Evolutionary conservation across 805 yeast species (phyloP).

Genomic region (Maudiozyma barnettii): DNA sequence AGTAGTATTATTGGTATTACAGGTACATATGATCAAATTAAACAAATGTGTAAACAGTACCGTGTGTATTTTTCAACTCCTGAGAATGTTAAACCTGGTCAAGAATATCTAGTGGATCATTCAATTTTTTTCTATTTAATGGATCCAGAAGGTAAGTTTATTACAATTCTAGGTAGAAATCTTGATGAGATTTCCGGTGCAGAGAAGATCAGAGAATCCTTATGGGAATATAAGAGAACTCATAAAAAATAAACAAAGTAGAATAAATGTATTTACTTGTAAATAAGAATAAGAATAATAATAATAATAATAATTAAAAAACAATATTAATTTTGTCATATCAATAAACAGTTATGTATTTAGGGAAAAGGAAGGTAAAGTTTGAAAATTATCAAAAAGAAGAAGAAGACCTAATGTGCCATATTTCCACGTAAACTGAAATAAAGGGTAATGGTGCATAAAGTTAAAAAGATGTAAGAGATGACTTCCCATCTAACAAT

Average conservation of each 20-base stretch:
- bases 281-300: neutral
- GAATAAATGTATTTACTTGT: neutral
- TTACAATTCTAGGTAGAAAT: slow-evolving; percentile 90
- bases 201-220: slow-evolving; percentile 67
- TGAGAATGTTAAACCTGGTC: slow-evolving; percentile 85
- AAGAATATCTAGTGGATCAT: slow-evolving; percentile 93
- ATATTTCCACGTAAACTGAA: slow-evolving; percentile 4
- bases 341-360: neutral
- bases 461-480: slow-evolving; percentile 21
- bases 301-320: slow-evolving; percentile 1
- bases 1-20: slow-evolving; percentile 84
- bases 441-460: slow-evolving; percentile 18
- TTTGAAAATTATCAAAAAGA: neutral
- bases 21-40: slow-evolving; percentile 79
- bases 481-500: slow-evolving; percentile 28
- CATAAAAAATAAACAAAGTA: neutral
- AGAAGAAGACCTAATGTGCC: neutral
- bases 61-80: slow-evolving; percentile 98
- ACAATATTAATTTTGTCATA: neutral
- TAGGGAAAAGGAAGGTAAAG: neutral
- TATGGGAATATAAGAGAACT: slow-evolving; percentile 30
- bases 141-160: slow-evolving; percentile 97
- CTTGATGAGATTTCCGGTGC: slow-evolving; percentile 72
- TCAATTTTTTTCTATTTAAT: slow-evolving; percentile 93
- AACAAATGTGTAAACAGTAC: slow-evolving; percentile 75